Conservation (phyloP, 257 asterid genomes). For the Mentha longifolia region DNA sequence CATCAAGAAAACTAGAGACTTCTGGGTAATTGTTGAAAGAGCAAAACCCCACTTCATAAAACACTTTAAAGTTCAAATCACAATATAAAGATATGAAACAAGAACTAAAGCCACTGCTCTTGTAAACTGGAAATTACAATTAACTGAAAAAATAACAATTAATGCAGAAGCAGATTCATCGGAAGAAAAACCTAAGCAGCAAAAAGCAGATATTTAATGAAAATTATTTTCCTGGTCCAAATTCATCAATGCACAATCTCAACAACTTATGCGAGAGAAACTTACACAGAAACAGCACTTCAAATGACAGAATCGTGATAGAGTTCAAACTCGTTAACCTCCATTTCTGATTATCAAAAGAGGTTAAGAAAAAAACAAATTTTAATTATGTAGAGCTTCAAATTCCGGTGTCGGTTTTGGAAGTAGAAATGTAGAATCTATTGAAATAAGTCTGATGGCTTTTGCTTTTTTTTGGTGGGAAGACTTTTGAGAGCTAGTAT, state of each 20-base stretch:
- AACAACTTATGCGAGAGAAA: slow-evolving; percentile 1
- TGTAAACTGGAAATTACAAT: neutral
- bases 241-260: slow-evolving; percentile 19
- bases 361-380: neutral
- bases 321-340: slow-evolving; percentile 60
- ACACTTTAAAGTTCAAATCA: slow-evolving; percentile 7
- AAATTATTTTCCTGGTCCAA: neutral
- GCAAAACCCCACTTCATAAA: neutral
- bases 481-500: slow-evolving; percentile 41
- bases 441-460: slow-evolving; percentile 31
- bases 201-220: neutral
- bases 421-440: neutral
- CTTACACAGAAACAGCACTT: slow-evolving; percentile 38
- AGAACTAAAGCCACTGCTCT: neutral
- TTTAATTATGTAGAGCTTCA: neutral
- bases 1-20: neutral
- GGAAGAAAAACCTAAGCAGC: neutral
- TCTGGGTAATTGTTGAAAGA: neutral
- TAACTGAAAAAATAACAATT: neutral
- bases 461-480: slow-evolving; percentile 59
- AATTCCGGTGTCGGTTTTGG: slow-evolving; percentile 24
- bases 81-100: neutral
- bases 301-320: slow-evolving; percentile 63
- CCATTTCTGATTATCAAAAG: slow-evolving; percentile 45
- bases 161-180: neutral